A percentile compares a stretch with the other conserved stretches of the same genome.
Evolutionary conservation across 768 basidiomycete species (phyloP).

Genomic region (Leccinum truebloodii): DNA sequence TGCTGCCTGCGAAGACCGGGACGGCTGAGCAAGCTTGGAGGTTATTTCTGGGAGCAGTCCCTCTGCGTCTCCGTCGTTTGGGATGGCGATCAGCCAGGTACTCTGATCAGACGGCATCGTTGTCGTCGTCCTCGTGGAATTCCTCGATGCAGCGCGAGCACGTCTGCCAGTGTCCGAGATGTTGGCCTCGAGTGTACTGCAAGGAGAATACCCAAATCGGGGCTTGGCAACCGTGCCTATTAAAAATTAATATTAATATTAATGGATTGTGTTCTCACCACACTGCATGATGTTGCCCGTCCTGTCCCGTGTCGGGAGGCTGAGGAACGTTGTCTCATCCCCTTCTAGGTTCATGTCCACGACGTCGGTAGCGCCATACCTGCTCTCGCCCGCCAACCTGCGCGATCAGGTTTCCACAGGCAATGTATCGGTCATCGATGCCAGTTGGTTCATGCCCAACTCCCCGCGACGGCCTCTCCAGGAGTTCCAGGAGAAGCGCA

Average conservation of each 20-base stretch:
- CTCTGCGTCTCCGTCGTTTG: conserved; percentile 83
- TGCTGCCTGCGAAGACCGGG: conserved; percentile 48
- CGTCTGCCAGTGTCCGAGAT: background rate
- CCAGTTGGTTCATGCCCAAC: conserved; percentile 95
- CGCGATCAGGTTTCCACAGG: conserved; percentile 38
- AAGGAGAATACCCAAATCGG: conserved; percentile 9
- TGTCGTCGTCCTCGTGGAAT: conserved; percentile 11
- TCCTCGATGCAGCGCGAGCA: conserved; percentile 9
- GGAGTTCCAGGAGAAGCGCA: conserved; percentile 67
- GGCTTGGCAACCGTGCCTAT: conserved; percentile 7
- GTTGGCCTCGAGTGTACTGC: background rate
- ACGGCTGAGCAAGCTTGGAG: conserved; percentile 60
- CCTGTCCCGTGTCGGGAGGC: conserved; percentile 9
- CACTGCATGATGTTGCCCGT: conserved; percentile 5
- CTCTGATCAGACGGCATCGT: conserved; percentile 94
- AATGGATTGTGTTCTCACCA: conserved; percentile 4
- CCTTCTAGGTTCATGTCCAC: conserved; percentile 40
- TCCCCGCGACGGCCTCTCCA: conserved; percentile 64
- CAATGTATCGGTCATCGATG: conserved; percentile 56
- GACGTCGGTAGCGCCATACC: conserved; percentile 41
- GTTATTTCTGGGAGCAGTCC: conserved; percentile 65
- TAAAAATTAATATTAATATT: conserved; percentile 15
- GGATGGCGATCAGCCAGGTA: conserved; percentile 90
- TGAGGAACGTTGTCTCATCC: conserved; percentile 5
- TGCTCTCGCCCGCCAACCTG: conserved; percentile 54